Evolutionary conservation across 2,329 filamentous ascomycete genomes (phyloP).

Genomic region (Aspergillus sp.): DNA sequence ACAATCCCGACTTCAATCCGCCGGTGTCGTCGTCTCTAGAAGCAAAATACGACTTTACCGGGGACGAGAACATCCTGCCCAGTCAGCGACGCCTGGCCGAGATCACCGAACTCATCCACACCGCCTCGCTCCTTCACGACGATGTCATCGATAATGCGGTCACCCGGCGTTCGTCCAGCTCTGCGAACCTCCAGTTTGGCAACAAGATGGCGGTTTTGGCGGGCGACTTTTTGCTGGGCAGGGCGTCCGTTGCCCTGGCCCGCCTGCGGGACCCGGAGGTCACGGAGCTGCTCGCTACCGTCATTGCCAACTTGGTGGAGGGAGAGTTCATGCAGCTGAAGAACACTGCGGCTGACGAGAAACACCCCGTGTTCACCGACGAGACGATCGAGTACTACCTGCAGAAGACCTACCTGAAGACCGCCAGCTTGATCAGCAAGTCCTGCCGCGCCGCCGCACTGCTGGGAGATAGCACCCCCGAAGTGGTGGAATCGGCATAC

Average conservation of each 20-base stretch:
- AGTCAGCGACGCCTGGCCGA: slow-evolving; percentile 89
- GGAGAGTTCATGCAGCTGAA: slow-evolving; percentile 99
- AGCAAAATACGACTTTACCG: slow-evolving; percentile 35
- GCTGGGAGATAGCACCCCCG: slow-evolving; percentile 70
- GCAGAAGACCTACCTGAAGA: slow-evolving; percentile 98
- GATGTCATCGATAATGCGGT: slow-evolving; percentile 95
- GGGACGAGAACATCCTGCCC: slow-evolving; percentile 70
- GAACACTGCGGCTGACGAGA: slow-evolving; percentile 88
- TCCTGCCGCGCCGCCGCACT: slow-evolving; percentile 87
- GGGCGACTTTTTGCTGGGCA: slow-evolving; percentile 91
- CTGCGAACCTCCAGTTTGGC: slow-evolving; percentile 91
- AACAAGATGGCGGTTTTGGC: slow-evolving; percentile 99
- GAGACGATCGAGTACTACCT: slow-evolving; percentile 90
- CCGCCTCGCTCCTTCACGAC: slow-evolving; percentile 92
- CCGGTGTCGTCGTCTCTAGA: slow-evolving; percentile 48
- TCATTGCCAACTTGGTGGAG: slow-evolving; percentile 96
- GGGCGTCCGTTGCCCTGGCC: slow-evolving; percentile 89
- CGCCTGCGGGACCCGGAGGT: slow-evolving; percentile 90
- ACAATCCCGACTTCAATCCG: slow-evolving; percentile 67
- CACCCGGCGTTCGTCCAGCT: slow-evolving; percentile 77
- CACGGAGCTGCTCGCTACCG: slow-evolving; percentile 87
- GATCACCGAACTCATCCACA: slow-evolving; percentile 97
- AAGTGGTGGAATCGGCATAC: slow-evolving; percentile 88
- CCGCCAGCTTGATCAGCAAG: slow-evolving; percentile 92
- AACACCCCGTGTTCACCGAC: slow-evolving; percentile 79